Percentiles rank a stretch among this genome's conserved stretches.
Conservation (phyloP, 768 basidiomycete species). For the Rubroboletus pulcherrimus region DNA sequence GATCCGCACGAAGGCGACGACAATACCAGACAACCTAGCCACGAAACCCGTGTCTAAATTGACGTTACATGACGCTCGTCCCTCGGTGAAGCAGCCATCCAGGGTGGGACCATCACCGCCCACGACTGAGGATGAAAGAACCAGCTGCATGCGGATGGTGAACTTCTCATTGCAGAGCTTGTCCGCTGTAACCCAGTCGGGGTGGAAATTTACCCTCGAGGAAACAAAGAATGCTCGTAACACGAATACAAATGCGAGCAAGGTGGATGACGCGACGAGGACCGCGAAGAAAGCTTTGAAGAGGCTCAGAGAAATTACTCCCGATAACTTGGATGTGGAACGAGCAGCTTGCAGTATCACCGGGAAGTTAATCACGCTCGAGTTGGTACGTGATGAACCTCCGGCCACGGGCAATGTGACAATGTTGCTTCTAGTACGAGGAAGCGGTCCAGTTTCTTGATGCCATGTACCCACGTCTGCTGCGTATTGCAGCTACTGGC, state of each 20-base stretch:
- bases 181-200: slow-evolving; percentile 48
- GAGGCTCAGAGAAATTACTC: slow-evolving; percentile 42
- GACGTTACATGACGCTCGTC: slow-evolving; percentile 25
- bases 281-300: slow-evolving; percentile 44
- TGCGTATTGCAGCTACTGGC: slow-evolving; percentile 6
- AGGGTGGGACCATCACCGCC: not conserved
- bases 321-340: slow-evolving; percentile 62
- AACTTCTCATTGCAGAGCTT: slow-evolving; percentile 61
- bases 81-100: slow-evolving; percentile 26
- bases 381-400: slow-evolving; percentile 53
- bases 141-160: slow-evolving; percentile 57
- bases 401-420: not conserved
- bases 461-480: slow-evolving; percentile 45
- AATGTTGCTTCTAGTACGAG: slow-evolving; percentile 44
- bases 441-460: slow-evolving; percentile 43
- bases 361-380: slow-evolving; percentile 63
- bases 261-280: slow-evolving; percentile 29
- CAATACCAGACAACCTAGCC: not conserved
- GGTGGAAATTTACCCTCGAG: slow-evolving; percentile 48
- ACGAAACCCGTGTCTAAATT: slow-evolving; percentile 27
- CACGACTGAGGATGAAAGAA: slow-evolving; percentile 35
- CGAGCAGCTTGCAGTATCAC: slow-evolving; percentile 65
- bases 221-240: slow-evolving; percentile 23
- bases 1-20: slow-evolving; percentile 13
- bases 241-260: slow-evolving; percentile 30